Base-by-base conservation (phyloP, 2,329 filamentous ascomycete genomes). In the Xylaria sp. region DNA sequence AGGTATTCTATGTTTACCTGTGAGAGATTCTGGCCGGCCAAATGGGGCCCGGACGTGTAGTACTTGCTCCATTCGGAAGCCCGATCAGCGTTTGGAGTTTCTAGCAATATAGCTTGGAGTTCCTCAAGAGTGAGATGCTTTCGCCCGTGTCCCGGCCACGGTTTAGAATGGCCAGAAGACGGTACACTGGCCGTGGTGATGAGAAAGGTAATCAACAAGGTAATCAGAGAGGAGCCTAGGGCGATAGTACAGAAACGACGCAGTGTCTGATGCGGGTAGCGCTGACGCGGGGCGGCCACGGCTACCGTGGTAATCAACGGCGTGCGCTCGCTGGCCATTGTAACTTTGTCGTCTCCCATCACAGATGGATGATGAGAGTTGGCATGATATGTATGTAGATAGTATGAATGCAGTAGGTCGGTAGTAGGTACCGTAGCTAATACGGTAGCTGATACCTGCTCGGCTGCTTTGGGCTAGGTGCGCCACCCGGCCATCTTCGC, bases 1-100 rank as follows among this genome's bases (percentile, higher is more conserved):
- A 19, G 1, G 14, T 7, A 19, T 5, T 3, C 11, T 45, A 7
- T 17, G 15, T 19, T 61, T 75, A 82, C 84, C 78, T 92, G 90
- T 52, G 89, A 92, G 63, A 88, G 82, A 73, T 94, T 95, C 78
- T 89, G 88, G 19, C 92, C 91, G 0, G 89, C 90, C 51, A 94
- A 78, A 77, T 94, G 92, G 17, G 89, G 84, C 0, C 92, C 92
- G 0, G 88, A 80, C 0, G 91, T 91, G 71, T 94, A 94, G 75
- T 94, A 94, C 65, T 81, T 81, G 75, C 88, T 92, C 90, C 90
- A 94, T 77, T 92, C 87, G 66, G 85, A 82, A 8, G 84, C 85
- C 66, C 82, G 83, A 49, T 84, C 78, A 31, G 82, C 79, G 59
- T 81, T 83, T 4, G 87, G 87, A 0, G 86, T 88, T 28, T 84